Evolutionary conservation across 495 filamentous ascomycete species (phyloP), one percentile per base, ranked within the genome.

Genomic region (Chaetomidium leptoderma): DNA sequence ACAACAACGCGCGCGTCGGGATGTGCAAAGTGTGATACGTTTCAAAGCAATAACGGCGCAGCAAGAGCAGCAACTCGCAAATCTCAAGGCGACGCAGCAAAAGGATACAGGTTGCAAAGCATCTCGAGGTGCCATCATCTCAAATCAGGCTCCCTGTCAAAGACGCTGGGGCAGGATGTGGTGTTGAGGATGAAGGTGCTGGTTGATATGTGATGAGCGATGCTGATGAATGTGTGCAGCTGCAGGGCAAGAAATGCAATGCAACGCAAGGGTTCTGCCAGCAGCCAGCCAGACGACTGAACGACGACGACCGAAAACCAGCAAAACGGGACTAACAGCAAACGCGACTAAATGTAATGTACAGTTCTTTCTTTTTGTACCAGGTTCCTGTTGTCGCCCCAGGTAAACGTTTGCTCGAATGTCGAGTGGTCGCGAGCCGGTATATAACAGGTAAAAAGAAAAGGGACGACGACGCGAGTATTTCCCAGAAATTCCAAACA

Each of bases 301-400:
- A 66, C 62, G 67, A 71, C 62, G 67, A 71, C 69, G 66, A 71
- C 70, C 67, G 60, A 69, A 61, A 70, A 66, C 63, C 66, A 66
- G 65, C 69, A 68, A 70, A 66, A 68, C 66, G 10, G n/a, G 63
- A 69, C 63, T 68, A 72, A 70, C 67, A 66, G 70, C 68, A 71
- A 63, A 68, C 66, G 66, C 68, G 58, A 67, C 70, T 69, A 70
- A 67, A 60, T 62, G 66, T 72, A 72, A 72, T 72, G 68, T 69
- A 70, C 68, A 72, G 67, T 66, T 69, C 66, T 69, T 71, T 69
- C 62, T 71, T 71, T 63, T 66, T 64, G 65, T 71, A 68, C 65
- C 71, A 67, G 66, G 67, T 66, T 62, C 61, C 66, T 67, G 66
- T 70, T 44, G 55, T 58, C 66, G 57, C 65, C 69, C 66, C 67